Conservation (phyloP, 2,329 filamentous ascomycete genomes). For the Dactylellina parvicollis region DNA sequence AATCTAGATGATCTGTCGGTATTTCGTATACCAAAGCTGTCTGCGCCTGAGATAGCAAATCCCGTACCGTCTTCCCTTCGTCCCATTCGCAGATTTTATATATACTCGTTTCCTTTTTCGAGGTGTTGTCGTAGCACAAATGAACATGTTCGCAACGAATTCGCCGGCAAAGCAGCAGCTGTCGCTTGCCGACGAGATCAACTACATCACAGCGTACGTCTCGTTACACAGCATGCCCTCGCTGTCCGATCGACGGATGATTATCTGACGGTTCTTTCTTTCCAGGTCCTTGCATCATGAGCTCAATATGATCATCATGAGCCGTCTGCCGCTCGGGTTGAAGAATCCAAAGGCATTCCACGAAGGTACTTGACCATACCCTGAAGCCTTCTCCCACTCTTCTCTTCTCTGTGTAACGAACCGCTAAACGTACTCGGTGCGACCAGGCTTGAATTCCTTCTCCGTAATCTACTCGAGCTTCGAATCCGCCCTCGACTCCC, state of each 20-base stretch:
- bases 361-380: slow-evolving; percentile 19
- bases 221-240: slow-evolving; percentile 1
- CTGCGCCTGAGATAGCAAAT: slow-evolving; percentile 2
- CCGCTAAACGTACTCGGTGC: background rate
- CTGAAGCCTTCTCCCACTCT: background rate
- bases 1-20: slow-evolving; percentile 12
- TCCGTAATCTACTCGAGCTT: slow-evolving; percentile 42
- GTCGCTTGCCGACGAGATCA: slow-evolving; percentile 48
- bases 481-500: slow-evolving; percentile 42
- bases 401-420: background rate
- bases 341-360: slow-evolving; percentile 52
- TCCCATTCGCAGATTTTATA: background rate
- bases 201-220: slow-evolving; percentile 52
- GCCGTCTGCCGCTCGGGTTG: slow-evolving; percentile 48
- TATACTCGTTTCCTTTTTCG: background rate
- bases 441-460: slow-evolving; percentile 45
- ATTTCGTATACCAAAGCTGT: slow-evolving; percentile 8
- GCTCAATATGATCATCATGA: slow-evolving; percentile 53
- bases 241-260: background rate
- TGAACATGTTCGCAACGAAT: slow-evolving; percentile 29
- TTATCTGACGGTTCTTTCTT: background rate
- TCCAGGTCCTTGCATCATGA: slow-evolving; percentile 48
- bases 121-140: background rate
- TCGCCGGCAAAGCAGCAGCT: slow-evolving; percentile 28
- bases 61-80: background rate